A percentile compares a stretch with the other conserved stretches of the same genome.
phyloP scores from a whole-genome alignment of 768 basidiomycete genomes.

The Mycena maculata region DNA sequence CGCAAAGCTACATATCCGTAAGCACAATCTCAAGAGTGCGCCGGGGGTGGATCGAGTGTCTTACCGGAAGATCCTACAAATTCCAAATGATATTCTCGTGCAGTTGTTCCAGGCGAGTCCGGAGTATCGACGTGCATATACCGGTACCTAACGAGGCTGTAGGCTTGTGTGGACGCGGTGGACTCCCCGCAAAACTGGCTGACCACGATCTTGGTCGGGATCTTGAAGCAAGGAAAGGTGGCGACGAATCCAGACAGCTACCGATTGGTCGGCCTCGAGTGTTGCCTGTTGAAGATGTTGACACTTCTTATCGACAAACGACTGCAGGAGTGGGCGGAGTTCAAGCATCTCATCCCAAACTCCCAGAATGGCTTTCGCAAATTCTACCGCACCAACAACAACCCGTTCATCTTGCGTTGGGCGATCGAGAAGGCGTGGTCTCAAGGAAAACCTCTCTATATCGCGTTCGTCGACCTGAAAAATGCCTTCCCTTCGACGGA shows the following conservation, averaged over 20 bases:
- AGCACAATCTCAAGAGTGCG: conserved; percentile 3
- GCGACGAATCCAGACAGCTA: conserved; percentile 31
- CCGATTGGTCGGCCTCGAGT: conserved; percentile 33
- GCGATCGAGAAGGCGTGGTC: conserved; percentile 37
- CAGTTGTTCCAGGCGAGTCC: conserved; percentile 2
- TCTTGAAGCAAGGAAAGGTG: conserved; percentile 35
- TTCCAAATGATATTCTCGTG: conserved; percentile 1
- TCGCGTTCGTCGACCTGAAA: conserved; percentile 41
- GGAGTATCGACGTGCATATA: not conserved
- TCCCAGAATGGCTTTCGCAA: conserved; percentile 48
- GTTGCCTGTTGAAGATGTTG: conserved; percentile 37
- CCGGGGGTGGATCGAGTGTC: not conserved
- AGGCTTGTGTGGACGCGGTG: not conserved
- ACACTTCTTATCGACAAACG: conserved; percentile 37
- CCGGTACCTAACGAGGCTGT: not conserved
- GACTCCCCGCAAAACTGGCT: not conserved
- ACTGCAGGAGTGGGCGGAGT: conserved; percentile 34
- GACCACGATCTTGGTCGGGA: conserved; percentile 14
- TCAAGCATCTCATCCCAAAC: conserved; percentile 33
- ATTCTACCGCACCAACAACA: conserved; percentile 42
- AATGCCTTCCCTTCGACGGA: conserved; percentile 52
- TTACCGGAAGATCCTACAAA: not conserved
- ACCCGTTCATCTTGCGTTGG: conserved; percentile 38
- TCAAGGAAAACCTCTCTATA: conserved; percentile 35
- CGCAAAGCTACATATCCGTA: not conserved